A percentile compares a stretch with the other conserved stretches of the same genome.
These are phyloP conservation scores for Elsinoe perseae DNA, from an alignment of 2,329 filamentous ascomycete species.

Conservation along the genomic window DNA sequence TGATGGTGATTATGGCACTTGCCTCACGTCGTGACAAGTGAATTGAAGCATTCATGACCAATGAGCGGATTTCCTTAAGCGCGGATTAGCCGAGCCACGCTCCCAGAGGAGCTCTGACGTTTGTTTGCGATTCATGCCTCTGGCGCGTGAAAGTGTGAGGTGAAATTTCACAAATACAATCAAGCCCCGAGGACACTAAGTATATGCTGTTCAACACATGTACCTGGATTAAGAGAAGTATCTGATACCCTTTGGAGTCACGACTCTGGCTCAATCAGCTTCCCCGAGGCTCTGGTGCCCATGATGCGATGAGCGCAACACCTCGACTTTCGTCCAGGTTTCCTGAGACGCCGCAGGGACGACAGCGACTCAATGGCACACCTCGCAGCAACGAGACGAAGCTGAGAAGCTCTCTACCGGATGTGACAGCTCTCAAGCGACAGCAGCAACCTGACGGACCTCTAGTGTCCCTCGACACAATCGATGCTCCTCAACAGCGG, in stretches of 20 bases:
- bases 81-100: background rate
- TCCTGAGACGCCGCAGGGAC: slow-evolving; percentile 59
- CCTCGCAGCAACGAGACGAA: slow-evolving; percentile 27
- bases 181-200: background rate
- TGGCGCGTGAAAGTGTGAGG: slow-evolving; percentile 7
- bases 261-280: background rate
- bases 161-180: background rate
- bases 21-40: background rate
- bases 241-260: background rate
- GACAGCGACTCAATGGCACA: slow-evolving; percentile 23
- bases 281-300: background rate
- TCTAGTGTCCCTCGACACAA: slow-evolving; percentile 68
- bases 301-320: slow-evolving; percentile 72
- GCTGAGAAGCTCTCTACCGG: slow-evolving; percentile 29
- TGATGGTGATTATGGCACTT: no score
- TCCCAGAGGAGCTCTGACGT: slow-evolving; percentile 12
- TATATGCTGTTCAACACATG: background rate
- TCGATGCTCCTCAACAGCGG: slow-evolving; percentile 87
- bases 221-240: background rate
- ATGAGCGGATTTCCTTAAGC: background rate
- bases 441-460: slow-evolving; percentile 40
- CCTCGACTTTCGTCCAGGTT: slow-evolving; percentile 76
- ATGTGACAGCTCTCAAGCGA: slow-evolving; percentile 19
- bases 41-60: background rate
- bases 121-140: background rate